Base-by-base conservation (phyloP, 78 protist species). In the Dictyostelium intermedium region DNA sequence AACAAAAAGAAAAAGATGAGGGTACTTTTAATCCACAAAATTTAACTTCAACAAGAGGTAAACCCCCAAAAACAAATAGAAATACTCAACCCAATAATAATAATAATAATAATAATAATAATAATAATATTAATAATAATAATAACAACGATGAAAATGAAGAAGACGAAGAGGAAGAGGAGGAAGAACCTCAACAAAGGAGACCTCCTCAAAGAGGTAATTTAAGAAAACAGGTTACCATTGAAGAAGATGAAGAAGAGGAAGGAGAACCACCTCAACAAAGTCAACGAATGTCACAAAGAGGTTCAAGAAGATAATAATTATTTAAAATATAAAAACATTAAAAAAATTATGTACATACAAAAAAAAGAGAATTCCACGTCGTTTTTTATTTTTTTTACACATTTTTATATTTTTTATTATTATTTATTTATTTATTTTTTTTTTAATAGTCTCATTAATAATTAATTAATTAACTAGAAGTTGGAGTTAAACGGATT, bases 401-500 rank as follows among this genome's bases (percentile, higher is more conserved):
- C n/a, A n/a, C 9, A 20, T 1, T 13, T 16, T 72, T 32, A 1
- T 34, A 13, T 34, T 72, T 32, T 72, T 34, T 70, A 30, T 69
- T 30, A 32, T 23, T 37, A 23, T 77, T 77, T 41, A 72, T 72
- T 20, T 76, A 23, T 39, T 77, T 37, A n/a, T 41, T 76, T 5
- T 74, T 39, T 73, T 14, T 34, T 73, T 73, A 18, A 73, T 18
- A 50, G 61, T 50, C 14, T 50, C 61, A 50, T 45, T 45, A 45
- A 45, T 45, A 45, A 35, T 9, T n/a, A n/a, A n/a, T n/a, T 37
- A 34, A 39, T 16, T 30, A 80, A 20, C 69, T 10, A 27, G 85
- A 50, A 5, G 76, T 10, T 47, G 91, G 91, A 35, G n/a, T 16
- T 23, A 85, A 66, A 47, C 82, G 70, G 23, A 89, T 89, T 37